Base-by-base conservation (phyloP, 1,284 basidiomycete genomes). In the Sparassis latifolia region DNA sequence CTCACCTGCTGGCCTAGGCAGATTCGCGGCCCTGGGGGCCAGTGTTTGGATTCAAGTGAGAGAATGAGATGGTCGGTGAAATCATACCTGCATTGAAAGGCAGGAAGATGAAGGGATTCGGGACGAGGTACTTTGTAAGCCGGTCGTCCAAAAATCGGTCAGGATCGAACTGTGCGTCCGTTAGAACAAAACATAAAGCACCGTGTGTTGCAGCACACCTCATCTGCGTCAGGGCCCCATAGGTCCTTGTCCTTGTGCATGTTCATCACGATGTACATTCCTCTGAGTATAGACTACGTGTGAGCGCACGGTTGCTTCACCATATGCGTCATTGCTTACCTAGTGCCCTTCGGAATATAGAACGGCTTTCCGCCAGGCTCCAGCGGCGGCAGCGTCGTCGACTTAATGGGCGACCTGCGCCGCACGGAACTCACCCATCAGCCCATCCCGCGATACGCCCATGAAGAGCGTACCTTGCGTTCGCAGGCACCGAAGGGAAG, bases 91-190 rank as follows among this genome's bases (percentile, higher is more conserved):
- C 78, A 56, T 79, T 79, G 70, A 81, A 81, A 3, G 79, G 78
- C 2, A 76, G 60, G 64, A 80, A 81, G 41, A 80, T 77, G 64
- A 73, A 79, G 1, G 79, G 79, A 56, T 80, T 79, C 1, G 72
- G 69, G 0, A 68, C 71, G 2, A 77, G 64, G 51, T 78, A 77
- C 52, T 72, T 74, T n/a, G 67, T 64, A 2, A 76, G 50, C 28
- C 78, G 64, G 6, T 73, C 68, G 60, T 81, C 79, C 40, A 81
- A 55, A 68, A 79, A 82, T 4, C 80, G 69, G 54, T 80, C 76
- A 0, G 80, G 81, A 53, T 82, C 79, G 56, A 81, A 83, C 51
- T 70, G 20, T 7, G 9, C 40, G 27, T 42, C 40, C 5, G 40
- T 42, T 27, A 27, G 27, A 42, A 28, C 9, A 12, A 9, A 27